Evolutionary conservation across 768 basidiomycete species (phyloP).

Genomic region (Hygrophoropsis aurantiaca): DNA sequence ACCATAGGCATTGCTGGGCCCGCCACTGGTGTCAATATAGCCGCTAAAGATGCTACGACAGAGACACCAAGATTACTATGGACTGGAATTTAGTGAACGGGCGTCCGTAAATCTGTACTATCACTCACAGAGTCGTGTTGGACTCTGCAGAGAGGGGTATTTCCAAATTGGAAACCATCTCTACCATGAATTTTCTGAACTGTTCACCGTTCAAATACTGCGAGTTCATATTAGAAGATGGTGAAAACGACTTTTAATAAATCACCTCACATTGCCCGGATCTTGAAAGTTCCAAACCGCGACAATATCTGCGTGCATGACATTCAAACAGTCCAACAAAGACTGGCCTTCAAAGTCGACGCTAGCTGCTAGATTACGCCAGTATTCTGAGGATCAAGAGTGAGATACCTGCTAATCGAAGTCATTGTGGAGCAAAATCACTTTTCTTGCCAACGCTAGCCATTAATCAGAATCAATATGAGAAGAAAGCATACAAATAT

Average conservation of each 20-base stretch:
- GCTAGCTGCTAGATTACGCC: slow-evolving; percentile 11
- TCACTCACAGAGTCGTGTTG: neutral
- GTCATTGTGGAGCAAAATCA: neutral
- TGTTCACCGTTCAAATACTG: neutral
- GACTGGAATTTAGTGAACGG: neutral
- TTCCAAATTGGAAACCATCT: neutral
- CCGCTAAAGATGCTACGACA: neutral
- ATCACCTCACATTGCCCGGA: slow-evolving; percentile 2
- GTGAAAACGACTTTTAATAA: neutral
- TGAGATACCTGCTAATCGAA: slow-evolving; percentile 1
- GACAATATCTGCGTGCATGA: slow-evolving; percentile 19
- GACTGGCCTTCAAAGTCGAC: slow-evolving; percentile 8
- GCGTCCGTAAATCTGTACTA: neutral
- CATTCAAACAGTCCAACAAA: slow-evolving; percentile 9
- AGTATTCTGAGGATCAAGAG: slow-evolving; percentile 15
- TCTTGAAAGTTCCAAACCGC: slow-evolving; percentile 18
- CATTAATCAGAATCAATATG: neutral
- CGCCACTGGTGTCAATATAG: neutral
- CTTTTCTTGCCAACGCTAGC: slow-evolving; percentile 9
- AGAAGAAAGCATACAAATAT: neutral
- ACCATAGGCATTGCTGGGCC: slow-evolving; percentile 1
- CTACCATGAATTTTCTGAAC: neutral
- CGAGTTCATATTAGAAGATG: no score
- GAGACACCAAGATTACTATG: slow-evolving; percentile 3
- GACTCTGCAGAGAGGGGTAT: neutral